These are phyloP conservation scores for Pseudocohnilembus persalinus DNA, from an alignment of 169 alveolate species.

Conservation along the genomic window DNA sequence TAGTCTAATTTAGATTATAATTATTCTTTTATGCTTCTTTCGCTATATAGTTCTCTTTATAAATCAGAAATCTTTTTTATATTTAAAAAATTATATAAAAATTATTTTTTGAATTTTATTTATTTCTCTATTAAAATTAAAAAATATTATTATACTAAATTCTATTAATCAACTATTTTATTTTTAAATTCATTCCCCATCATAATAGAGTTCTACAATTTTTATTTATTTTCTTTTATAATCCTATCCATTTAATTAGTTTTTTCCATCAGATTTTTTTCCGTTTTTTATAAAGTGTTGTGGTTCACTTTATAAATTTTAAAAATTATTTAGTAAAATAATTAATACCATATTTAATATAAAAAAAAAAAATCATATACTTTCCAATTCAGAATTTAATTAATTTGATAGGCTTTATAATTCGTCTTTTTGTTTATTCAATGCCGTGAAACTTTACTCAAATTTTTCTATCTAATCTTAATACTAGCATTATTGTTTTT, in stretches of 20 bases:
- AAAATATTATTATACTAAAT: too few species aligned
- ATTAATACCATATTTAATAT: background rate
- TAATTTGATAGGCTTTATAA: too few species aligned
- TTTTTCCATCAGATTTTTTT: slow-evolving; percentile 6
- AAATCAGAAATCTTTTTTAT: background rate
- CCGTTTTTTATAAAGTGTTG: background rate
- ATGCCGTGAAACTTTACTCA: background rate
- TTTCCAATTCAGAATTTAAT: background rate
- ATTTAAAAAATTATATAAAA: too few species aligned
- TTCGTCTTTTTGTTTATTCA: too few species aligned
- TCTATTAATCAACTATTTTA: too few species aligned
- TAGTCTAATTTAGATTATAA: too few species aligned
- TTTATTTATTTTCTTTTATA: background rate
- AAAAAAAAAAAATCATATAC: background rate
- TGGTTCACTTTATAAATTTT: background rate
- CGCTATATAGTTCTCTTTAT: background rate
- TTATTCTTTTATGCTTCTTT: background rate
- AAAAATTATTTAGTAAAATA: too few species aligned
- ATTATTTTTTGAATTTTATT: too few species aligned
- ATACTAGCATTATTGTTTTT: background rate
- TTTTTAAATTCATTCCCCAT: slow-evolving; percentile 18
- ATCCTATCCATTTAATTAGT: background rate
- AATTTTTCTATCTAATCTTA: background rate
- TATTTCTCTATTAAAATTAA: too few species aligned
- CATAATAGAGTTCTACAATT: slow-evolving; percentile 18